Base-by-base conservation (phyloP, 179 eudicot species). In the Actinidia polygama region DNA sequence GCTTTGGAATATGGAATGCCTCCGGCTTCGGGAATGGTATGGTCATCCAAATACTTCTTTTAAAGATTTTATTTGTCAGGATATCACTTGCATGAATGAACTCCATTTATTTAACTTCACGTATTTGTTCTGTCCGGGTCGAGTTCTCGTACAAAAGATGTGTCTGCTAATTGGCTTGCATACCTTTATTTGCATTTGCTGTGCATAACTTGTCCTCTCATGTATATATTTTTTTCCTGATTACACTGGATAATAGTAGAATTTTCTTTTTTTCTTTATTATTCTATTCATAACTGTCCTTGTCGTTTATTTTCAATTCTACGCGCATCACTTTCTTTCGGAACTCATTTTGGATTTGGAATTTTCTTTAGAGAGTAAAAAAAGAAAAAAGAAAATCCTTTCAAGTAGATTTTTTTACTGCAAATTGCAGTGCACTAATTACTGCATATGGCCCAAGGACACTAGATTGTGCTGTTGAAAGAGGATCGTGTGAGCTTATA, bases 1-100 rank as follows among this genome's bases (percentile, higher is more conserved):
- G 98, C 99, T 53, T 85, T 97, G 84, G 99, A 97, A 84, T 97
- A 97, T 78, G 99, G 99, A 85, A 97, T 97, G 98, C 99, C 99
- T 79, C 99, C 99, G 62, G 98, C 99, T 86, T 94, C 99, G 77
- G 99, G 99, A 85, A 93, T 97, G 99, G 99, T 96, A 89, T 73
- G 90, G 23, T 21, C 53, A 30, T 84, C 15, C 53, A 50, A 14
- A 10, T 80, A 54, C 36, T 75, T 64, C 75, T 67, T 68, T 77
- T 55, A 18, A 9, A 50, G 19, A 67, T 62, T 19, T 36, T 18
- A 18, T 24, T 44, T 30, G 26, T 46, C 14, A 40, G 44, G 44
- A 11, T 73, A 47, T 70, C 26, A 44, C 51, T 61, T 47, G 12
- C n/a, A 19, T 12, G 51, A 24, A 67, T 26, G 8, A 53, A 70